A percentile compares a stretch with the other conserved stretches of the same genome.
Conservation (phyloP, 2,329 filamentous ascomycete species). For the Endothia cerciana region DNA sequence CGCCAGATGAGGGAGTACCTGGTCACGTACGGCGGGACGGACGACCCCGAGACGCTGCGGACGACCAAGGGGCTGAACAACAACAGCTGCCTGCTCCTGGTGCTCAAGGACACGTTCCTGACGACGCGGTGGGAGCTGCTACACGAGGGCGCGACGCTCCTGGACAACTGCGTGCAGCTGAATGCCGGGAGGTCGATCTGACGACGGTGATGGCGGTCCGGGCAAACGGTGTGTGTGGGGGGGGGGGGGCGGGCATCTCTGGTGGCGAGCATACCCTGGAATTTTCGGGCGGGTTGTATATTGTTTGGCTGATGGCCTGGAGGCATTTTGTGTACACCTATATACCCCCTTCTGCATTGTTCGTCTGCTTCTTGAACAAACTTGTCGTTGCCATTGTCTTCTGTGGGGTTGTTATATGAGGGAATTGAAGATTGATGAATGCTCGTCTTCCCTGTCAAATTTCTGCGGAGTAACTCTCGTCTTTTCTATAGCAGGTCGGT, state of each 20-base stretch:
- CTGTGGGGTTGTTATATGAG: neutral
- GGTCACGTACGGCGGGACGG: conserved; percentile 69
- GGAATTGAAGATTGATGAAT: neutral
- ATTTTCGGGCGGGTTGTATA: conserved; percentile 4
- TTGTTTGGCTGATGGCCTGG: conserved; percentile 2
- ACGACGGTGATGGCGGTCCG: neutral
- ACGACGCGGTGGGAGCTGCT: conserved; percentile 90
- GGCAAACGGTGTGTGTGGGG: neutral
- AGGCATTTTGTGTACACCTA: conserved; percentile 30
- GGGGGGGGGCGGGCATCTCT: neutral
- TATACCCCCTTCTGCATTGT: conserved; percentile 31
- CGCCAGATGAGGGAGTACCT: conserved; percentile 82
- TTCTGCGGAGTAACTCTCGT: neutral
- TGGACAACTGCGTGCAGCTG: conserved; percentile 77
- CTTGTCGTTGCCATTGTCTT: neutral
- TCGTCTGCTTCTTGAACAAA: conserved; percentile 18
- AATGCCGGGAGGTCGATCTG: conserved; percentile 46
- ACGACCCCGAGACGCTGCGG: conserved; percentile 77
- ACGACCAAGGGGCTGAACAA: conserved; percentile 76
- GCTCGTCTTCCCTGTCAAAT: neutral
- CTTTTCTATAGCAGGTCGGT: neutral
- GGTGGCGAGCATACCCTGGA: neutral
- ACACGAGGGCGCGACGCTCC: conserved; percentile 79
- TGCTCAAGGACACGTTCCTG: conserved; percentile 80
- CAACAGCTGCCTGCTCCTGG: conserved; percentile 79